Evolutionary conservation across 1,284 basidiomycete species (phyloP).

Genomic region (Abortiporus biennis): DNA sequence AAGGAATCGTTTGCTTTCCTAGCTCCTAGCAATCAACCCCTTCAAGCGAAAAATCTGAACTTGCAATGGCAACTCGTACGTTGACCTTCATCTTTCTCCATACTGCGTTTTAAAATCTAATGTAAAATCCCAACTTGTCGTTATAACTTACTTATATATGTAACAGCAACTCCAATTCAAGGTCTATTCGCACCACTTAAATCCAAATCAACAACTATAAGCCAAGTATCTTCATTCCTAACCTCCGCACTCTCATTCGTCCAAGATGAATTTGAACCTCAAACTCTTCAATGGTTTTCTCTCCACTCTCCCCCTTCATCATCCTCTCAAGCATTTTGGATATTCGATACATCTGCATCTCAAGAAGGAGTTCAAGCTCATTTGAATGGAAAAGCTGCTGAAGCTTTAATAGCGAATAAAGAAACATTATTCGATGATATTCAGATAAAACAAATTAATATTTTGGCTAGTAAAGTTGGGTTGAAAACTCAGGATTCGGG

Average conservation of each 20-base stretch:
- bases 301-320: conserved; percentile 25
- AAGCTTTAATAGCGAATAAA: conserved; percentile 28
- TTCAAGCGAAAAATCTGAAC: no score
- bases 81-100: no score
- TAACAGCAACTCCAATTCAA: no score
- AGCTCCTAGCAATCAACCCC: no score
- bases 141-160: no score
- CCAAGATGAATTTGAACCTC: conserved; percentile 23
- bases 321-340: conserved; percentile 19
- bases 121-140: no score
- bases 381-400: conserved; percentile 28
- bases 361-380: conserved; percentile 31
- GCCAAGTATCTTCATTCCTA: conserved; percentile 27
- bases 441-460: conserved; percentile 23
- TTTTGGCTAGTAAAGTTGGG: conserved; percentile 30
- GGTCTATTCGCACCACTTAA: conserved; percentile 33
- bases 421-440: conserved; percentile 25
- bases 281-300: conserved; percentile 36
- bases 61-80: no score
- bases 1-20: no score
- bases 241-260: conserved; percentile 26
- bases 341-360: conserved; percentile 35
- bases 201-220: conserved; percentile 22
- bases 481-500: conserved; percentile 15
- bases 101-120: no score